A percentile compares a stretch with the other conserved stretches of the same genome.
Conservation (phyloP, 2,329 filamentous ascomycete species). For the Aspergillus ochraceoroseus region DNA sequence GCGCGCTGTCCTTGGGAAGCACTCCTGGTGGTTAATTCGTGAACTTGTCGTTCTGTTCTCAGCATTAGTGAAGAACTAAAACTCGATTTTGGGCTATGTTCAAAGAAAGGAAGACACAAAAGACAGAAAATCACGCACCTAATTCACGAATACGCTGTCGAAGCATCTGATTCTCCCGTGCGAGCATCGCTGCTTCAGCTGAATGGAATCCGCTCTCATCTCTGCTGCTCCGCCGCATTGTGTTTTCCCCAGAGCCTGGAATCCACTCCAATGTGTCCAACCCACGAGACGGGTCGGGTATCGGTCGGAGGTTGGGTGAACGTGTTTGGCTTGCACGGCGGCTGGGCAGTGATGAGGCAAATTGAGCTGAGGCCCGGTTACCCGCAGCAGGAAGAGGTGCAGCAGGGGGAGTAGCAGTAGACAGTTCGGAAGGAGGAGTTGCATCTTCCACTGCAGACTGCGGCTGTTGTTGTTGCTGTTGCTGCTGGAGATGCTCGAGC, state of each 20-base stretch:
- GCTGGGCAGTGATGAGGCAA: conserved; percentile 33
- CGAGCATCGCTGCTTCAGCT: conserved; percentile 45
- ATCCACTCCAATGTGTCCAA: conserved; percentile 26
- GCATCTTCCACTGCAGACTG: conserved; percentile 42
- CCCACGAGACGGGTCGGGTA: conserved; percentile 24
- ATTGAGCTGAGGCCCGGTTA: conserved; percentile 32
- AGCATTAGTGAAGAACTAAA: conserved; percentile 7
- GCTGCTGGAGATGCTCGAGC: conserved; percentile 39
- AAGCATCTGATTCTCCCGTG: conserved; percentile 48
- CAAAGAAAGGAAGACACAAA: not conserved
- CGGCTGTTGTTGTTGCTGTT: conserved; percentile 29
- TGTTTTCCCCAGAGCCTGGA: conserved; percentile 26
- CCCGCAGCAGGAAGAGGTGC: conserved; percentile 27
- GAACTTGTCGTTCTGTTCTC: conserved; percentile 30
- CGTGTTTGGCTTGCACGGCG: conserved; percentile 36
- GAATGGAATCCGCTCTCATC: conserved; percentile 48
- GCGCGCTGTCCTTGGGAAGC: conserved; percentile 9
- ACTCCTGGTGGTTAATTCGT: conserved; percentile 23
- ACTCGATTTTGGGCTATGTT: too few species aligned
- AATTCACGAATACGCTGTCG: conserved; percentile 46
- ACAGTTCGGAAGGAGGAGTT: conserved; percentile 43
- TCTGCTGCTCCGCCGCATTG: conserved; percentile 38
- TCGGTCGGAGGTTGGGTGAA: conserved; percentile 38
- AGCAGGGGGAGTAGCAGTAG: conserved; percentile 36
- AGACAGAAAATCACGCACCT: conserved; percentile 30